Conservation (phyloP, 805 yeast genomes). For the Candida piceae region DNA sequence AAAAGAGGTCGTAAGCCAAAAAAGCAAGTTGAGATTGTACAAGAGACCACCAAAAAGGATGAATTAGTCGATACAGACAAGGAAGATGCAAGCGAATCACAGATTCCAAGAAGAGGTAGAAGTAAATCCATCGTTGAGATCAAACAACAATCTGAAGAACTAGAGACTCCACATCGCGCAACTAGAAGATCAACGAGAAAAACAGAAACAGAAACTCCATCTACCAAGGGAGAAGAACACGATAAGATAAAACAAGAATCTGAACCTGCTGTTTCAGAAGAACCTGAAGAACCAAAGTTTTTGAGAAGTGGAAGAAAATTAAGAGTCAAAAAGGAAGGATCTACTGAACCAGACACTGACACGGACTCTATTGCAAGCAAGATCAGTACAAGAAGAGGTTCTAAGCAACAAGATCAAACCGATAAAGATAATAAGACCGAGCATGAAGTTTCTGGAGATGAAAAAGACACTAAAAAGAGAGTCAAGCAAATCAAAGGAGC, state of each 20-base stretch:
- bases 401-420: slow-evolving; percentile 1
- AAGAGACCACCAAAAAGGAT: not conserved
- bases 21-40: slow-evolving; percentile 1
- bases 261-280: slow-evolving; percentile 1
- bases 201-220: not conserved
- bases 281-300: slow-evolving; percentile 1
- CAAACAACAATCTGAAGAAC: not conserved
- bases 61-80: not conserved
- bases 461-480: not conserved
- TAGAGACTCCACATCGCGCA: slow-evolving; percentile 1
- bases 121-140: not conserved
- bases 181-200: not conserved
- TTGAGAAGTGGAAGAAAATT: slow-evolving; percentile 7
- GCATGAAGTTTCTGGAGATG: too few species aligned
- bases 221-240: not conserved
- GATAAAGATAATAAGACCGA: not conserved
- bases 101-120: slow-evolving; percentile 1
- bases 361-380: slow-evolving; percentile 6
- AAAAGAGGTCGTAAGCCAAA: slow-evolving; percentile 2
- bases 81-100: not conserved
- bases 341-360: slow-evolving; percentile 4
- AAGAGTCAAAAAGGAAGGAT: slow-evolving; percentile 1
- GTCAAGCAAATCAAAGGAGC: not conserved
- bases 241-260: not conserved
- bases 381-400: slow-evolving; percentile 6